Evolutionary conservation across 768 basidiomycete species (phyloP), one percentile per base, ranked within the genome.

Genomic region (Podaxis sp.): DNA sequence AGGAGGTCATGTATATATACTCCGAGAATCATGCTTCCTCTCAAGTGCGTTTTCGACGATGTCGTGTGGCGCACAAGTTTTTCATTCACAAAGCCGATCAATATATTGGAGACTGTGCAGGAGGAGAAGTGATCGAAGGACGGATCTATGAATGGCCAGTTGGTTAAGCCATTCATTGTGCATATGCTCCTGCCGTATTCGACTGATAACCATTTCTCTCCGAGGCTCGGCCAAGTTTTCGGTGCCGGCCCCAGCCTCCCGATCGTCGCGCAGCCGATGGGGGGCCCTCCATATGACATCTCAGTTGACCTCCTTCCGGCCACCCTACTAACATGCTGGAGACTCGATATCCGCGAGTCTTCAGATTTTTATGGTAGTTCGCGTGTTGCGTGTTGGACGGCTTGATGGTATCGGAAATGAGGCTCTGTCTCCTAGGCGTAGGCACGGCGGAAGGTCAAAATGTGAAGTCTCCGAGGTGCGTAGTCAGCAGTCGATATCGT

Each of bases 131-230:
- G 24, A 46, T 44, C 40, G 56, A 24, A 13, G 13, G 42, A 57
- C 39, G 15, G 56, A 42, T 46, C 56, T 46, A 24, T 51, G 49
- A 24, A 51, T 17, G 49, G 24, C 24, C 48, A n/a, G 3, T 24
- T 24, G n/a, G 48, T 28, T 13, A 8, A 51, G 49, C 49, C 13
- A 44, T 12, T 17, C n/a, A 44, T 13, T 44, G 42, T 22, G 22
- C 42, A 44, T 30, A 28, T 19, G n/a, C n/a, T 15, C 40, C 17
- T 57, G 44, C 56, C 24, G 42, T 57, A 57, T 57, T 57, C 26
- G 56, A 57, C 26, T 57, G 56, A 60, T 51, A 33, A 22, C 19
- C 59, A 52, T 51, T 52, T 46, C n/a, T 49, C 8, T 5, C 48
- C 39, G 51, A 49, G 57, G 48, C 15, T 33, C 30, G 42, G 33